phyloP scores from a whole-genome alignment of 2,329 filamentous ascomycete genomes.

The Myriosclerotinia curreyana region DNA sequence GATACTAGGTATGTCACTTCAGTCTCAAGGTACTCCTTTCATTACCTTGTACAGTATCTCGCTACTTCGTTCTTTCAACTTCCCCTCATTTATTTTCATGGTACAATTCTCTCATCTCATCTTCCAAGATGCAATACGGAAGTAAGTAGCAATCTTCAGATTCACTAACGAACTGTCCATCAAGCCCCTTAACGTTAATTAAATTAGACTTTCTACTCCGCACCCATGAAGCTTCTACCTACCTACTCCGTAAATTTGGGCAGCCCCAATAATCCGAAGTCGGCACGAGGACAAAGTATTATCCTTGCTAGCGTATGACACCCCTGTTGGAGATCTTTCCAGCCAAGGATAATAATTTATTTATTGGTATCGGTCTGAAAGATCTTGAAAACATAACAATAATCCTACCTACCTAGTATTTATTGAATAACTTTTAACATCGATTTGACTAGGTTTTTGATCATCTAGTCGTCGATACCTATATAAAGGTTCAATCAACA shows the following conservation, averaged over 20 bases:
- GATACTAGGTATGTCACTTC: too few relatives aligned
- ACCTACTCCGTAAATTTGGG: background rate
- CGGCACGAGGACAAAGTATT: background rate
- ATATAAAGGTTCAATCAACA: background rate
- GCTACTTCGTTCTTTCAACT: too few relatives aligned
- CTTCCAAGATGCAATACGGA: too few relatives aligned
- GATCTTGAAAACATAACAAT: slow-evolving; percentile 2
- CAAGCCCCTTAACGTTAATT: background rate
- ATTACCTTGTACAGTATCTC: too few relatives aligned
- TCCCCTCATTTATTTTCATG: too few relatives aligned
- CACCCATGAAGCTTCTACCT: background rate
- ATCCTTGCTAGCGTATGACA: background rate
- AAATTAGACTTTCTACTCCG: background rate
- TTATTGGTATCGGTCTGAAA: slow-evolving; percentile 4
- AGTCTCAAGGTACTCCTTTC: too few relatives aligned
- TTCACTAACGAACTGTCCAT: background rate
- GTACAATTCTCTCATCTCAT: too few relatives aligned
- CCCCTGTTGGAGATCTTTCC: slow-evolving; percentile 8
- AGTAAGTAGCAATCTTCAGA: too few relatives aligned
- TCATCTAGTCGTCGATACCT: background rate
- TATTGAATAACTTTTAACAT: too few relatives aligned
- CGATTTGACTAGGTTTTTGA: background rate
- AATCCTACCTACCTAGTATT: too few relatives aligned
- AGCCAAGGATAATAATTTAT: slow-evolving; percentile 11
- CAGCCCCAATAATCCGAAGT: slow-evolving; percentile 1